A percentile compares a stretch with the other conserved stretches of the same genome.
These are phyloP conservation scores for Scheffersomyces ergatensis DNA, from an alignment of 805 yeast genomes.

Conservation along the genomic window DNA sequence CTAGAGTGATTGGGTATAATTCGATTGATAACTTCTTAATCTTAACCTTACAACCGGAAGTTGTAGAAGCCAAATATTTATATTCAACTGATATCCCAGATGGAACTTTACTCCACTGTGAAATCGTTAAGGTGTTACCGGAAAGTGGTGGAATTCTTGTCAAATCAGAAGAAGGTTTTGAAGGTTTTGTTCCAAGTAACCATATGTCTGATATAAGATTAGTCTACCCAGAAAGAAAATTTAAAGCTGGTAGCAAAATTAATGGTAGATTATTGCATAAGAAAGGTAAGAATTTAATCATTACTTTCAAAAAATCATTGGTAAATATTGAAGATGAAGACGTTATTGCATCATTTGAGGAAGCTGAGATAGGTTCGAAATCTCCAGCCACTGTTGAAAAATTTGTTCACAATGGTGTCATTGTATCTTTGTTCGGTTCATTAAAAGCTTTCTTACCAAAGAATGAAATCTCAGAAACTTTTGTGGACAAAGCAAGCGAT, in stretches of 20 bases:
- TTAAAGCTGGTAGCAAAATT: constrained; percentile 78
- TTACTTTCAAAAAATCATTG: constrained; percentile 82
- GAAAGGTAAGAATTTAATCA: constrained; percentile 46
- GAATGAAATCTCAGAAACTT: constrained; percentile 86
- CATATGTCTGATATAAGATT: constrained; percentile 85
- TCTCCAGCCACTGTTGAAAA: constrained; percentile 74
- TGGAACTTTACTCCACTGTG: constrained; percentile 60
- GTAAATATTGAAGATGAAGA: constrained; percentile 63
- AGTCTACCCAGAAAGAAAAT: constrained; percentile 88
- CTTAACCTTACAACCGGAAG: constrained; percentile 65
- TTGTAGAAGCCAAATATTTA: constrained; percentile 64
- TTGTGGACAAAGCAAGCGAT: constrained; percentile 72
- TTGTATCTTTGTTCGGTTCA: constrained; percentile 79
- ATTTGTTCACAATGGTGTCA: constrained; percentile 73
- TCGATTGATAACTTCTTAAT: constrained; percentile 62
- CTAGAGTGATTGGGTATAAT: constrained; percentile 75
- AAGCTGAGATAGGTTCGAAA: constrained; percentile 44
- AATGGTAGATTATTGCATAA: constrained; percentile 68
- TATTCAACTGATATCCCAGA: constrained; percentile 69
- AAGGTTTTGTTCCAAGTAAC: constrained; percentile 67
- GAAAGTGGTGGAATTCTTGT: constrained; percentile 64
- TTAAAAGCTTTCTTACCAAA: constrained; percentile 80
- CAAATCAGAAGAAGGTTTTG: constrained; percentile 62
- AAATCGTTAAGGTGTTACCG: constrained; percentile 54
- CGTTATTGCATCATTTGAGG: constrained; percentile 38